phyloP scores from a whole-genome alignment of 805 yeast genomes.

The Saccharomyces mikatae region DNA sequence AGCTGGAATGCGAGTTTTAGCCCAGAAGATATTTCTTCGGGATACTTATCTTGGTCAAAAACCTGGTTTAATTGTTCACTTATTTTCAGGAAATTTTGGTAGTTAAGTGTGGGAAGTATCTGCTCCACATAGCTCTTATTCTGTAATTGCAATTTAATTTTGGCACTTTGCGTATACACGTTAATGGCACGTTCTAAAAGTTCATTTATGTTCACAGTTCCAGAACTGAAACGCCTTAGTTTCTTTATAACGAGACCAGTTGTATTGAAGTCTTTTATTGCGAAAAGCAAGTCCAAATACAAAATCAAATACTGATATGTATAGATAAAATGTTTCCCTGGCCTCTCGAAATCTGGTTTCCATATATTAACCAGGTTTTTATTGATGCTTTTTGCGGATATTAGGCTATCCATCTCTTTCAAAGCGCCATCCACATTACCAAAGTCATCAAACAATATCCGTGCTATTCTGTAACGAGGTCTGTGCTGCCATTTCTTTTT shows the following conservation, averaged over 20 bases:
- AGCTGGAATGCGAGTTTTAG: slow-evolving; percentile 23
- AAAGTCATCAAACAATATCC: slow-evolving; percentile 47
- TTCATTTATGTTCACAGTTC: slow-evolving; percentile 45
- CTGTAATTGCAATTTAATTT: slow-evolving; percentile 13
- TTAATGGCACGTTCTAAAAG: slow-evolving; percentile 23
- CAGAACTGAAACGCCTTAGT: slow-evolving; percentile 68
- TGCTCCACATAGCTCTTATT: slow-evolving; percentile 24
- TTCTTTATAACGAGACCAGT: slow-evolving; percentile 59
- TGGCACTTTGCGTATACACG: slow-evolving; percentile 18
- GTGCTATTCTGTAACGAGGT: slow-evolving; percentile 66
- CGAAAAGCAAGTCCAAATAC: slow-evolving; percentile 47
- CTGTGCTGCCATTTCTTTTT: slow-evolving; percentile 90
- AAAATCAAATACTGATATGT: slow-evolving; percentile 61
- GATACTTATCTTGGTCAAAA: slow-evolving; percentile 13
- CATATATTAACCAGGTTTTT: slow-evolving; percentile 77
- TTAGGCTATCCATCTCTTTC: slow-evolving; percentile 53
- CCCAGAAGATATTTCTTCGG: slow-evolving; percentile 15
- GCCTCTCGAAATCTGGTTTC: slow-evolving; percentile 87
- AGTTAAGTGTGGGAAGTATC: slow-evolving; percentile 20
- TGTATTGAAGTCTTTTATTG: slow-evolving; percentile 48
- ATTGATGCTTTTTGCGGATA: slow-evolving; percentile 57
- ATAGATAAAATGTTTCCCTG: slow-evolving; percentile 86
- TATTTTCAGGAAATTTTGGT: slow-evolving; percentile 16
- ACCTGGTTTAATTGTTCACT: slow-evolving; percentile 16
- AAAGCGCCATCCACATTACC: slow-evolving; percentile 47